Percentiles rank a stretch among this genome's conserved stretches.
phyloP scores from a whole-genome alignment of 345 rosid species.

The Odontarrhena argentea region DNA sequence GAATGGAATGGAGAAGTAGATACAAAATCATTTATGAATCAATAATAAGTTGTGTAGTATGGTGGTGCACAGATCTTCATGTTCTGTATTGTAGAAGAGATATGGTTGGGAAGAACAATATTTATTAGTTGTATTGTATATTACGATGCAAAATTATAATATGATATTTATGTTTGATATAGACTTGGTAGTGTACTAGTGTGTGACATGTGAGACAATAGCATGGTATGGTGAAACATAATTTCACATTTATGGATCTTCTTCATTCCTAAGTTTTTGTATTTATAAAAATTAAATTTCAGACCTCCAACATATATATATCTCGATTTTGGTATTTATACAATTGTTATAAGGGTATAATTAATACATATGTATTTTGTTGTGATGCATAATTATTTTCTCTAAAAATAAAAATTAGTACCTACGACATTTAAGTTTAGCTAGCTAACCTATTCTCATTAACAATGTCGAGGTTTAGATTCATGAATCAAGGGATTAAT shows the following conservation, averaged over 20 bases:
- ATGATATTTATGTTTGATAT: slow-evolving; percentile 22
- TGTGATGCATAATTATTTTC: background rate
- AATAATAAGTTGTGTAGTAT: background rate
- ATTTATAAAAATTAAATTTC: background rate
- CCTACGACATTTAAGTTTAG: background rate
- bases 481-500: background rate
- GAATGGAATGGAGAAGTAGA: slow-evolving; percentile 21
- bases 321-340: background rate
- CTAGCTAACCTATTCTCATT: background rate
- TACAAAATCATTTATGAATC: slow-evolving; percentile 18
- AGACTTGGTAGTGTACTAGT: background rate
- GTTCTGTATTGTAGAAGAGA: background rate
- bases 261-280: background rate
- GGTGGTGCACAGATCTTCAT: slow-evolving; percentile 34
- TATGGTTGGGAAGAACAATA: slow-evolving; percentile 17
- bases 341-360: background rate
- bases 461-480: background rate
- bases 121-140: slow-evolving; percentile 18
- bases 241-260: background rate
- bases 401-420: background rate
- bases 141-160: slow-evolving; percentile 3
- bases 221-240: background rate
- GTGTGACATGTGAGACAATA: slow-evolving; percentile 8
- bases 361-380: background rate
- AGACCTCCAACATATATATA: slow-evolving; percentile 23